Evolutionary conservation across 257 asterid genomes (phyloP).

Genomic region (Anisodus acutangulus): DNA sequence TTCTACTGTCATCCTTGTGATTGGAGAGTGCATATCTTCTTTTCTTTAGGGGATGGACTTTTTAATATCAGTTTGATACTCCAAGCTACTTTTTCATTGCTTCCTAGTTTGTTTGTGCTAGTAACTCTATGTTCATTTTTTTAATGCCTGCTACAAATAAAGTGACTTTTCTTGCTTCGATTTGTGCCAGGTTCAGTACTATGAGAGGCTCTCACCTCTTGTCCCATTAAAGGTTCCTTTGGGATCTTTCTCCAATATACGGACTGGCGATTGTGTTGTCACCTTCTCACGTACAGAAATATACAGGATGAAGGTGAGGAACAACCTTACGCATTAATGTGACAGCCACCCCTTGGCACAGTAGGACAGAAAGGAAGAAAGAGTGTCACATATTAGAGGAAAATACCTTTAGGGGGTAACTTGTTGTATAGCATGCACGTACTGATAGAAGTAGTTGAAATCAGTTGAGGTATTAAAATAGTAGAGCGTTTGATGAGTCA

Average conservation of each 20-base stretch:
- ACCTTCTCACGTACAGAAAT: conserved; percentile 81
- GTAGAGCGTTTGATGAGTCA: neutral
- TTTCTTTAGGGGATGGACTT: neutral
- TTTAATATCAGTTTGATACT: neutral
- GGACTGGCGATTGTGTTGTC: conserved; percentile 90
- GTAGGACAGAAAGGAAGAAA: conserved; percentile 22
- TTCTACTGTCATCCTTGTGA: neutral
- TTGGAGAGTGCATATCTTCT: conserved; percentile 14
- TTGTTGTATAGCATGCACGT: neutral
- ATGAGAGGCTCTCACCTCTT: conserved; percentile 97
- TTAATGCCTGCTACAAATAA: neutral
- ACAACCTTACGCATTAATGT: conserved; percentile 17
- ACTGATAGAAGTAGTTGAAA: conserved; percentile 14
- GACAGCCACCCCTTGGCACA: neutral
- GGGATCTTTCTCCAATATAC: conserved; percentile 71
- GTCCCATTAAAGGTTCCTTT: conserved; percentile 73
- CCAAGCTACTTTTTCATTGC: neutral
- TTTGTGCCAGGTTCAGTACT: conserved; percentile 68
- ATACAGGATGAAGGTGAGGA: conserved; percentile 75
- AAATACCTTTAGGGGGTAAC: neutral
- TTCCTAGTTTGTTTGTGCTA: neutral
- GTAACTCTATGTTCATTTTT: neutral
- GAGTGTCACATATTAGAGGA: neutral
- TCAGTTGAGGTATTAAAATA: neutral
- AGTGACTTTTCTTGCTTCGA: conserved; percentile 22